A percentile compares a stretch with the other conserved stretches of the same genome.
Evolutionary conservation across 2,329 filamentous ascomycete genomes (phyloP).

Genomic region (Penicillium sp.): DNA sequence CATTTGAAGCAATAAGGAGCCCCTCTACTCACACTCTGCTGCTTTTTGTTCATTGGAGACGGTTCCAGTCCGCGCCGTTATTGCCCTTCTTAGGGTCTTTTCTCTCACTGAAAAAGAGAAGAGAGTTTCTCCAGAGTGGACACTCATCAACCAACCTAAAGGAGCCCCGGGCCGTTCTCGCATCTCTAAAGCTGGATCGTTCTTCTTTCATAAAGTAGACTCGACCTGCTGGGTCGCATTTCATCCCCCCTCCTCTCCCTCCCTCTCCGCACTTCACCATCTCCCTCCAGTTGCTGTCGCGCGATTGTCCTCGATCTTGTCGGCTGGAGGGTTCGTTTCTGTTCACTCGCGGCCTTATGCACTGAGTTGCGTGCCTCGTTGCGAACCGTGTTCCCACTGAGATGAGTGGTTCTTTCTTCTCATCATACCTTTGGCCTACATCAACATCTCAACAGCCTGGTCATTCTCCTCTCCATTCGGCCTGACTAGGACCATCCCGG

Average conservation of each 20-base stretch:
- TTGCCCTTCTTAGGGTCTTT: slow-evolving; percentile 12
- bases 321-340: no score
- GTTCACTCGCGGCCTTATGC: no score
- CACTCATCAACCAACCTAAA: neutral
- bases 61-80: slow-evolving; percentile 17
- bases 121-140: neutral
- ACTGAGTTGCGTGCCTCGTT: no score
- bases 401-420: no score
- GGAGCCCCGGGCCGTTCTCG: no score
- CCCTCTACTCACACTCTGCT: neutral
- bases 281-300: neutral
- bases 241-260: neutral
- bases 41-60: slow-evolving; percentile 6
- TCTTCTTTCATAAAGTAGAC: no score
- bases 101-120: neutral
- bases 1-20: no score
- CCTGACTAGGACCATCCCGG: slow-evolving; percentile 17
- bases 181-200: no score
- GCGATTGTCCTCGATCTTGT: no score
- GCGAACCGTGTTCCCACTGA: no score
- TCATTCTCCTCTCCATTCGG: slow-evolving; percentile 13
- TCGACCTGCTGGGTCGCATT: no score
- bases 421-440: no score
- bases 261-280: neutral
- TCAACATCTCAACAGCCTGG: slow-evolving; percentile 1